Conservation (phyloP, 768 basidiomycete species). For the Roridomyces roridus region DNA sequence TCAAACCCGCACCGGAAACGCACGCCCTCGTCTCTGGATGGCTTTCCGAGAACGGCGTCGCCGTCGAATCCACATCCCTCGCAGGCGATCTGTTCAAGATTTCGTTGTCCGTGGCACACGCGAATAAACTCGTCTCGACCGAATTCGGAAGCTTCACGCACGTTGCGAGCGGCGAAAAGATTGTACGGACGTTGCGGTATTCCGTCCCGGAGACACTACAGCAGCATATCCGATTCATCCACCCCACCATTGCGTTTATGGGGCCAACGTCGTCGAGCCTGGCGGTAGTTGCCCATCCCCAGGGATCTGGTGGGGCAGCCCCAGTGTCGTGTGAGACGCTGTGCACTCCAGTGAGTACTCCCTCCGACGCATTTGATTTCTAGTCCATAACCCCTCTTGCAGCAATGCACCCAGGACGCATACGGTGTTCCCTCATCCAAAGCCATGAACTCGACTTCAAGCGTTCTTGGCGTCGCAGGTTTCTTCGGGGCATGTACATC, state of each 20-base stretch:
- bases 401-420: conserved; percentile 3
- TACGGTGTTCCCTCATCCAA: not conserved
- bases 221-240: too few species aligned
- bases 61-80: too few species aligned
- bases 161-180: conserved; percentile 36
- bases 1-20: not conserved
- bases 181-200: conserved; percentile 53
- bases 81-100: too few species aligned
- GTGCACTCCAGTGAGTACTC: conserved; percentile 2
- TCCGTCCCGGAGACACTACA: conserved; percentile 50
- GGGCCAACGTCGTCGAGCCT: too few species aligned
- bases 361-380: not conserved
- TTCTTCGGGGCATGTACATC: too few species aligned
- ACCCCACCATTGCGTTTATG: too few species aligned
- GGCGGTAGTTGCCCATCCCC: too few species aligned
- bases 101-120: conserved; percentile 45
- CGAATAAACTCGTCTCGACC: conserved; percentile 54
- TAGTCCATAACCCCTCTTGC: not conserved
- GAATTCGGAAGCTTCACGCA: conserved; percentile 45
- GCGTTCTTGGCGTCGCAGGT: too few species aligned
- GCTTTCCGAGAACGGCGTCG: conserved; percentile 52
- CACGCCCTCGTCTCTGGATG: conserved; percentile 32
- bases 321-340: not conserved
- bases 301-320: conserved; percentile 34
- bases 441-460: conserved; percentile 16